Evolutionary conservation across 108 stramenopile species (phyloP).

Genomic region (Pseudonitzschia multiseries): DNA sequence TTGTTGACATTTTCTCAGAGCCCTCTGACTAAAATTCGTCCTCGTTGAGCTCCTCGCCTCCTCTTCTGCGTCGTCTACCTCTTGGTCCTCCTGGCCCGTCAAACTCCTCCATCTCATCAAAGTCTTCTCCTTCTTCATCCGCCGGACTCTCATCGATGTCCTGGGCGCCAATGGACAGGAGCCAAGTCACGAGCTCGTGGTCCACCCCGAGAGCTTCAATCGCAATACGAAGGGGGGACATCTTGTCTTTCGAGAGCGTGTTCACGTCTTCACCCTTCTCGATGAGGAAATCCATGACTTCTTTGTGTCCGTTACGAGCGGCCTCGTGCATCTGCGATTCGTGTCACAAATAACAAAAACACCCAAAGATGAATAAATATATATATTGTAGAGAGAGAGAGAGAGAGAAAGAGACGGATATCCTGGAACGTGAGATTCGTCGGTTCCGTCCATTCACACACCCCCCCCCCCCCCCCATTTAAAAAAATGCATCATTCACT

Average conservation of each 20-base stretch:
- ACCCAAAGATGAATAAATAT: no score
- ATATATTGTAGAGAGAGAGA: constrained; percentile 19
- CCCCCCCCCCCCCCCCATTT: no score
- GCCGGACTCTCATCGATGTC: no score
- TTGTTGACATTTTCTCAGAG: no score
- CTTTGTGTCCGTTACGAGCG: constrained; percentile 51
- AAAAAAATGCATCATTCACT: no score
- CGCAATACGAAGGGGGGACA: constrained; percentile 38
- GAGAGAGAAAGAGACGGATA: background rate
- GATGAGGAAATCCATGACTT: constrained; percentile 52
- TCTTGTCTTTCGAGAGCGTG: constrained; percentile 29
- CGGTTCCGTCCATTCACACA: background rate
- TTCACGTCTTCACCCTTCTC: constrained; percentile 63
- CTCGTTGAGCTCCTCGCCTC: no score
- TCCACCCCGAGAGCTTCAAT: constrained; percentile 14
- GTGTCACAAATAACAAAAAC: background rate
- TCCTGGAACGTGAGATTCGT: background rate
- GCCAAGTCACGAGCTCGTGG: constrained; percentile 27
- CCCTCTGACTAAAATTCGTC: background rate
- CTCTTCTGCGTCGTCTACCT: no score
- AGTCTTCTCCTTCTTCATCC: background rate
- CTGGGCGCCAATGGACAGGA: no score
- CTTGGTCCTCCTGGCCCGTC: no score
- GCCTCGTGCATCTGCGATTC: constrained; percentile 43
- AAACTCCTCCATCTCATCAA: background rate